Base-by-base conservation (phyloP, 2,329 filamentous ascomycete genomes). In the Stemphylium beticola region DNA sequence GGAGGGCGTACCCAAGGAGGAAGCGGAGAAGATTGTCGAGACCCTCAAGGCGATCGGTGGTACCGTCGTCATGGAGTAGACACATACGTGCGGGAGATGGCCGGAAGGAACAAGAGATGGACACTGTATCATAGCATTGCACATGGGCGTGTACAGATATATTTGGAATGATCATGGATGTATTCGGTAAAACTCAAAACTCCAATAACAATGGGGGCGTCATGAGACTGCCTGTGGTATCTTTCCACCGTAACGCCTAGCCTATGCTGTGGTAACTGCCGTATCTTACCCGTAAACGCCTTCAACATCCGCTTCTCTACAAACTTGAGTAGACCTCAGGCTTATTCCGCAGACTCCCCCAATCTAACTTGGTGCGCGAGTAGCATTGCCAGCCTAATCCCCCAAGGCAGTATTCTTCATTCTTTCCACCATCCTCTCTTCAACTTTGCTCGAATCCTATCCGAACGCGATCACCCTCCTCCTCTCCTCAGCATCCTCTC, bases 1-100 rank as follows among this genome's bases (percentile, higher is more conserved):
- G 88, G 95, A 99, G 81, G 93, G 90, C 46, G 92, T 99, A 66
- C 90, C 93, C 62, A 99, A 99, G 86, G 95, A 99, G 74, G 96
- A 99, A 78, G 92, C 92, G 7, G 93, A 98, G 85, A 99, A 99
- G 88, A 97, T 99, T 73, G 87, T 99, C 55, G 91, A 91, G 78
- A 87, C 91, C 37, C 85, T 99, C 83, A 98, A 98, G 87, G 93
- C 85, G 65, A 82, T 99, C 58, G 95, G 95, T 64, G 95, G 89
- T 62, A 92, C 90, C 63, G 93, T 91, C 58, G 81, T 85, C 62
- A 95, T 99, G 91, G 95, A 99, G 78, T 98, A 91, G 81, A 62
- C 26, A 33, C 12, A 29, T 14, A 33, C 8, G 18, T 38, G 26
- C n/a, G 24, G 34, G 14, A 22, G 20, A 32, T 38, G 26, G 22